Evolutionary conservation across 495 filamentous ascomycete species (phyloP), one percentile per base, ranked within the genome.

Genomic region (Copromyces sp.): DNA sequence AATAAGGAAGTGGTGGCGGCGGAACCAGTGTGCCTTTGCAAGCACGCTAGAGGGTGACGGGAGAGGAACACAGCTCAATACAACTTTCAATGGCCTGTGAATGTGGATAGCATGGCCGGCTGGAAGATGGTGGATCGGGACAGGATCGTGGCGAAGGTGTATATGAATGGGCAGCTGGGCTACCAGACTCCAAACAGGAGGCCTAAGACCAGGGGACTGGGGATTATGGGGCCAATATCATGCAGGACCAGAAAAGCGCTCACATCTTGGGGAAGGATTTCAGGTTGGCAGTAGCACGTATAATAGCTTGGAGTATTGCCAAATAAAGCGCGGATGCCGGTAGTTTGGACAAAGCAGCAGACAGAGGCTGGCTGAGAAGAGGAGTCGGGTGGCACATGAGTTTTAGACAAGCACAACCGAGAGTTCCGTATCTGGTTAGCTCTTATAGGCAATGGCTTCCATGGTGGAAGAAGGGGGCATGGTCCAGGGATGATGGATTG

Each of bases 321-420:
- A 65, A 65, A 32, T 65, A 17, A 35, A 65, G 53, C 17, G 53
- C 29, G 53, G 53, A 35, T 65, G 53, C 32, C 14, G 53, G 53
- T 65, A 65, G 53, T 65, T 35, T 65, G 53, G 53, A 65, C 53
- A 65, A 65, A 65, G 53, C 71, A 74, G 75, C 20, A 45, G 53
- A 53, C 69, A 68, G 75, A 71, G 73, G 75, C 73, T 73, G 69
- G 73, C 73, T 74, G 75, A 74, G 71, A 70, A 42, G 38, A 69
- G 42, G 59, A 69, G 44, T 42, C 73, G 61, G 37, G 40, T n/a
- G 71, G 39, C 73, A 71, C 42, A 70, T 32, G 14, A 65, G 5
- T 35, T 65, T 24, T 5, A 65, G 42, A 76, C 73, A 73, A 76
- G 75, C 75, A 75, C 71, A 42, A 76, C 73, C 53, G 73, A 74